Base-by-base conservation (phyloP, 2,329 filamentous ascomycete species). In the Alternaria arbusti region DNA sequence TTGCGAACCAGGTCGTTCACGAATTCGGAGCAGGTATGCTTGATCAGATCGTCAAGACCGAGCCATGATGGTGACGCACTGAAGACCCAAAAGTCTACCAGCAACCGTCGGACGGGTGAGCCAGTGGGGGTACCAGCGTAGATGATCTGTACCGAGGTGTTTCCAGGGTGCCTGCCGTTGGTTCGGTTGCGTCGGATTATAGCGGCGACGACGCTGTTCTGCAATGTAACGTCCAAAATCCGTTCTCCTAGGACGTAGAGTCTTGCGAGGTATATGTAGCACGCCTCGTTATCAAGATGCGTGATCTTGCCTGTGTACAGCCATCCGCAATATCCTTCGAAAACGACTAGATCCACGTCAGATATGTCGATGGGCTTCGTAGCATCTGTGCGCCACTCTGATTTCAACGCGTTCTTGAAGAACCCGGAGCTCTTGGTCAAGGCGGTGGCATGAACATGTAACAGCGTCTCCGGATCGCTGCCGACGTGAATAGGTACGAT, bases 301-400 rank as follows among this genome's bases (percentile, higher is more conserved):
- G 6, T 11, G 8, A 36, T 3, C 3, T 3, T 59, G 3, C 15
- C 22, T 2, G 60, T 54, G 22, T 63, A 63, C 3, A 63, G 13
- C 56, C 56, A 63, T 6, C 30, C 43, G 52, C 30, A 22, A 17
- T 70, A 71, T 6, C 46, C 10, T 8, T 43, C 50, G 46, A 70
- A 67, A 2, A 17, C 20, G 1, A 20, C 25, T 0, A 51, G 54
- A 8, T 61, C 12, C 11, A 61, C 61, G 1, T 63, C 49, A 2
- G 54, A 28, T 11, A 72, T 28, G 5, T 54, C 44, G 15, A 68
- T 55, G 2, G 44, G 49, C 4, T 57, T 26, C 0, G 46, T 30
- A 17, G 6, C 5, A 51, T 54, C 20, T 40, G 46, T 4, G 25
- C 17, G n/a, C 51, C 52, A 61, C 3, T 63, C 36, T 6, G 17